Evolutionary conservation across 2,329 filamentous ascomycete species (phyloP), one percentile per base, ranked within the genome.

Genomic region (Sordariomycetes sp.): DNA sequence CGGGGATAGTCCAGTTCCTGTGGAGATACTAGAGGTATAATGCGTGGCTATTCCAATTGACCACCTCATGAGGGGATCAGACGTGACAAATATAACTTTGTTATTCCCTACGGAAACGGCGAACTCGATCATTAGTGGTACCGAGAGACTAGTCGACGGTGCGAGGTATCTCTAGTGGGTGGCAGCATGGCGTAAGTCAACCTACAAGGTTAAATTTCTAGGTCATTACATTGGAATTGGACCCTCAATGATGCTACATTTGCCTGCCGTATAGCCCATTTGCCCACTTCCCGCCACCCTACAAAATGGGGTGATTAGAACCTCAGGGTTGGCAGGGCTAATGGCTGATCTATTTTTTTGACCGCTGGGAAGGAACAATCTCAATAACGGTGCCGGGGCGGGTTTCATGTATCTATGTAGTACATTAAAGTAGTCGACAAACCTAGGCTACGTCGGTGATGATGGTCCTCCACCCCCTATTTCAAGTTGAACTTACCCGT

Each of bases 1-100:
- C 32, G 59, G 58, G 0, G 61, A 61, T 10, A 60, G 60, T 10
- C 61, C 60, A 2, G 60, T 62, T 6, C 60, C 60, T 0, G 59
- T 54, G 10, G 59, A 62, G 0, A 62, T 62, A 24, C 59, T 62
- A 56, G 60, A 60, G 58, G 60, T 57, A 17, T 62, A 62, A 57
- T 62, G 60, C 20, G 60, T 57, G 6, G 60, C 59, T 12, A 62
- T 62, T n/a, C 61, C 61, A 7, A 62, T 62, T 17, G 61, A 60
- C 10, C 60, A 59, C 13, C 60, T 62, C 8, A 59, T 61, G 2
- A 60, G 62, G 57, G 60, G 60, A 22, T 62, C 59, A 17, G 59
- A 62, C 56, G 61, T 62, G 20, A 60, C 61, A 20, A 62, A 62
- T n/a, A 60, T 62, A 13, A 60, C 60, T 3, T 57, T 62, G 12